Percentiles rank a stretch among this genome's conserved stretches.
Evolutionary conservation across 1,284 basidiomycete species (phyloP).

Genomic region (Tylopilus sp.): DNA sequence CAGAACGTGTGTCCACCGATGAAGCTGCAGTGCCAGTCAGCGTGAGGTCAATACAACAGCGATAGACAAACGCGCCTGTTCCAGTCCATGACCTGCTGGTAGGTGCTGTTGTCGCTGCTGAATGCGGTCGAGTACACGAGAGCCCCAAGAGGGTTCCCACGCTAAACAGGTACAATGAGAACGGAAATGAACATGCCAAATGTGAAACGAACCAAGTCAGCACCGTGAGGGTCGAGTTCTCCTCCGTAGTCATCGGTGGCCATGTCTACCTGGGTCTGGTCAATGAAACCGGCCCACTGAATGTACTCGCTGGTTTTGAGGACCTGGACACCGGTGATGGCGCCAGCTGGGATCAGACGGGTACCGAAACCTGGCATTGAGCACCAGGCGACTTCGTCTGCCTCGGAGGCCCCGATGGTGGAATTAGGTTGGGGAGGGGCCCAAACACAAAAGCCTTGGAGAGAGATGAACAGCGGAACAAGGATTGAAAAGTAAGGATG

Average conservation of each 20-base stretch:
- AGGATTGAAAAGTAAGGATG: neutral
- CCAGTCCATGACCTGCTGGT: constrained; percentile 56
- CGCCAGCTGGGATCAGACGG: constrained; percentile 54
- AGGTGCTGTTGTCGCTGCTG: constrained; percentile 40
- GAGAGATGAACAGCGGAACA: neutral
- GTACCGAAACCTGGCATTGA: constrained; percentile 54
- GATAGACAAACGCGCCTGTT: constrained; percentile 40
- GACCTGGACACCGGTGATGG: constrained; percentile 52
- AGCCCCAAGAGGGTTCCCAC: constrained; percentile 64
- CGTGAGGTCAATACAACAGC: neutral
- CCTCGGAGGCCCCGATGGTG: constrained; percentile 55
- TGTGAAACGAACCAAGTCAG: constrained; percentile 43
- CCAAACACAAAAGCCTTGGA: constrained; percentile 43
- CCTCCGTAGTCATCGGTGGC: constrained; percentile 59
- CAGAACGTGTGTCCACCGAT: constrained; percentile 57
- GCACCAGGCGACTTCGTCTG: constrained; percentile 60
- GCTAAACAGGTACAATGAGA: constrained; percentile 33
- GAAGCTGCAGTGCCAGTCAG: constrained; percentile 44
- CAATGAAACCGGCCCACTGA: constrained; percentile 60
- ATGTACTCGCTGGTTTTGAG: constrained; percentile 61
- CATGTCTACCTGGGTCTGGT: constrained; percentile 63
- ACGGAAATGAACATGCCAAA: neutral
- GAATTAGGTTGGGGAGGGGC: constrained; percentile 37
- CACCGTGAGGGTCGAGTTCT: constrained; percentile 69
- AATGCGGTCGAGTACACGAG: constrained; percentile 62